Percentiles rank a stretch among this genome's conserved stretches.
Conservation (phyloP, 768 basidiomycete species). For the Hirschioporus abietinus region DNA sequence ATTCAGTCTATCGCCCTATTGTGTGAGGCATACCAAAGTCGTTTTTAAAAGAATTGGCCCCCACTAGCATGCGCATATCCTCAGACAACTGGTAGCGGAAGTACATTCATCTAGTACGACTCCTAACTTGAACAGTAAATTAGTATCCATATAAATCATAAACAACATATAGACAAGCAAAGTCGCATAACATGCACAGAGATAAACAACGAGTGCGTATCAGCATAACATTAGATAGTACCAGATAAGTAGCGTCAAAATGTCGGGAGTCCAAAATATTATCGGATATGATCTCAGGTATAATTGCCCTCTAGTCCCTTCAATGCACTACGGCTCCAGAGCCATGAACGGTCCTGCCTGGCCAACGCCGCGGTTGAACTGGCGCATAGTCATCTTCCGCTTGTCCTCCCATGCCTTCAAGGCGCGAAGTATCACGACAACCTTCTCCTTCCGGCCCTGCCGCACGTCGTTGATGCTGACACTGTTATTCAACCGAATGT, state of each 20-base stretch:
- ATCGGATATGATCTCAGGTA: not conserved
- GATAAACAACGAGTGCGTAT: not conserved
- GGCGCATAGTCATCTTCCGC: slow-evolving; percentile 47
- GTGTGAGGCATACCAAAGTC: no score
- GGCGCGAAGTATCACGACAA: slow-evolving; percentile 72
- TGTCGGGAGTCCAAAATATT: not conserved
- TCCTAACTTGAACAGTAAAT: not conserved
- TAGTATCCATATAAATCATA: not conserved
- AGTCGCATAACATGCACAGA: not conserved
- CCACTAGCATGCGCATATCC: no score
- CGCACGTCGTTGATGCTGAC: slow-evolving; percentile 93
- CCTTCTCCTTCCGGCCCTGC: slow-evolving; percentile 74
- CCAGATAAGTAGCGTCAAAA: not conserved
- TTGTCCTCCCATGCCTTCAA: slow-evolving; percentile 81
- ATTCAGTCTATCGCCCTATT: no score
- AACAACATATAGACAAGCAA: not conserved
- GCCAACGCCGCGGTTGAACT: slow-evolving; percentile 37
- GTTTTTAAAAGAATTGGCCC: no score
- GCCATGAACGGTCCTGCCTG: slow-evolving; percentile 15
- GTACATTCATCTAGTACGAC: no score
- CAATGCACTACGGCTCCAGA: not conserved
- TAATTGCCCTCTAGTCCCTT: not conserved
- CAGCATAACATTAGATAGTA: not conserved
- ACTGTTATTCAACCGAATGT: slow-evolving; percentile 76
- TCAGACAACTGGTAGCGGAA: no score